These are phyloP conservation scores for Isabelozyma gotoi DNA, from an alignment of 805 yeast genomes.

Conservation along the genomic window DNA sequence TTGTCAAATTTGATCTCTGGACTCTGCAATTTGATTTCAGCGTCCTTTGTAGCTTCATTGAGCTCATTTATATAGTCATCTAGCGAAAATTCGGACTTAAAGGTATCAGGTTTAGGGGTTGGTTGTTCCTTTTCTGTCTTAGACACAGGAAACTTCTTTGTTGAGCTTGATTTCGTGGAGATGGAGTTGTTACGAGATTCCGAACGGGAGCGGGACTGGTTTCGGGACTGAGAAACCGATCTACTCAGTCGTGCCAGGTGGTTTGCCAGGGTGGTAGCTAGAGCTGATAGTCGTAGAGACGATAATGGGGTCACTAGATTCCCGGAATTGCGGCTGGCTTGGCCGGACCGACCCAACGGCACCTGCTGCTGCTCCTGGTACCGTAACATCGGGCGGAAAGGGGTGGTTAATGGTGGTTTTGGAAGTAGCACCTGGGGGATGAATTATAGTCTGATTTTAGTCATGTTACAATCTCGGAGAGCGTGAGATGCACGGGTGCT, in stretches of 20 bases:
- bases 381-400: background rate
- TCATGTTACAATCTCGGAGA: too few relatives aligned
- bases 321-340: background rate
- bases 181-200: background rate
- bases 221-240: background rate
- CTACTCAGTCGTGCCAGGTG: background rate
- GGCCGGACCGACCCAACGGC: background rate
- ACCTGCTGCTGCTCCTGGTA: background rate
- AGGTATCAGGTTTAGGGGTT: conserved; percentile 6
- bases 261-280: background rate
- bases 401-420: background rate
- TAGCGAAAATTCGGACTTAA: conserved; percentile 7
- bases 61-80: conserved; percentile 1
- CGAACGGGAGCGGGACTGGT: too few relatives aligned
- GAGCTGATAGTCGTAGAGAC: conserved; percentile 9
- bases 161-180: background rate
- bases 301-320: conserved; percentile 6
- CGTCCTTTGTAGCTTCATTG: background rate
- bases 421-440: too few relatives aligned
- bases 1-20: too few relatives aligned
- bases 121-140: background rate
- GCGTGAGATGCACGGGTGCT: too few relatives aligned
- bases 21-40: background rate
- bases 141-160: background rate
- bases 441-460: too few relatives aligned